Evolutionary conservation across 2,329 filamentous ascomycete species (phyloP), one percentile per base, ranked within the genome.

Genomic region (Leptographium galeiforme): DNA sequence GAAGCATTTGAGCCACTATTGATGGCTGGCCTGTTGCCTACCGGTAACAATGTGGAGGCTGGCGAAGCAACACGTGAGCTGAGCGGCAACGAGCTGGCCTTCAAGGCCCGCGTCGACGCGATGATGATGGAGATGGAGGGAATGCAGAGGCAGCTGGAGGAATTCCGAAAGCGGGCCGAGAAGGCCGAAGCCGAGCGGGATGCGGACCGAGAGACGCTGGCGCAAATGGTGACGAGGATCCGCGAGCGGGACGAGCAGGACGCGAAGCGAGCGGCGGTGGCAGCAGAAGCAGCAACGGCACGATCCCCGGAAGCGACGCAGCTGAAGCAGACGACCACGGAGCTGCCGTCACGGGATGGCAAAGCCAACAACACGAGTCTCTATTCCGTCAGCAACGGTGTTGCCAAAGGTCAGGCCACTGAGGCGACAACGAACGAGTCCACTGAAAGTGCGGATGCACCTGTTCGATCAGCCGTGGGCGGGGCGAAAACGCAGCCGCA

Each of bases 221-320:
- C 86, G 1, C 87, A 95, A 64, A 93, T 97, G 88, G 83, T 96
- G 13, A 75, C 87, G 61, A 84, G 85, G 59, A 85, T 96, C 53
- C 81, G 89, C 52, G 76, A 74, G 61, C 62, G 64, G 5, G 82
- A 89, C 60, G 81, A 82, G 60, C 79, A 78, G 59, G 75, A 72
- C 34, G 70, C 64, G 59, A 69, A 67, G 36, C 71, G 67, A n/a
- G 66, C 25, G 70, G 69, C n/a, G 61, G 65, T 60, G 59, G 61
- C 54, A 53, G 46, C 12, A 58, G 61, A 13, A 8, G 40, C 39
- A 8, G 18, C 51, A 16, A 34, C 16, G 16, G 43, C 45, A n/a
- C 8, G n/a, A 8, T 6, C 41, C 13, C 25, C 16, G 7, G 18
- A 11, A 6, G 50, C 30, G 12, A 40, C 47, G 19, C 40, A 44